These are phyloP conservation scores for Nannizzia gypsea DNA, from an alignment of 2,329 filamentous ascomycete genomes.

Conservation along the genomic window DNA sequence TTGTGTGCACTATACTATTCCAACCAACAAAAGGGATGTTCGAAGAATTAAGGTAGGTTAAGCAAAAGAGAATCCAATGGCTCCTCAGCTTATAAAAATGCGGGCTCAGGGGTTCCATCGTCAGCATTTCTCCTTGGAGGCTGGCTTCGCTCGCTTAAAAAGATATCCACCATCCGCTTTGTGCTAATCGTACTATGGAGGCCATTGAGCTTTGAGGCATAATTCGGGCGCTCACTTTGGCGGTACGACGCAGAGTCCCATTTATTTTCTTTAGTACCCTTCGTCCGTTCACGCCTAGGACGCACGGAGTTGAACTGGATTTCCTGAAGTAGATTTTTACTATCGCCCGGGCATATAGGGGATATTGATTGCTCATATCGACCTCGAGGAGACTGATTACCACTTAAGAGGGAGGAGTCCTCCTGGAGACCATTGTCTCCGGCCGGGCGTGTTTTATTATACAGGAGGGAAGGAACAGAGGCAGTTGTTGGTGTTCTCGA, in stretches of 20 bases:
- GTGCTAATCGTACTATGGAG: slow-evolving; percentile 15
- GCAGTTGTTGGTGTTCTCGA: slow-evolving; percentile 8
- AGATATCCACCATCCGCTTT: slow-evolving; percentile 18
- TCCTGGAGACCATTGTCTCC: slow-evolving; percentile 6
- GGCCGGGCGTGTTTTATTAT: slow-evolving; percentile 7
- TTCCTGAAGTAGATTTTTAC: slow-evolving; percentile 6
- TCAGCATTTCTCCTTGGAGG: slow-evolving; percentile 7
- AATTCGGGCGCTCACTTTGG: not conserved
- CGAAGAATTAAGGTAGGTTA: not conserved
- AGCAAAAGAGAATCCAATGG: not conserved
- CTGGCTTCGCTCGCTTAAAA: slow-evolving; percentile 15
- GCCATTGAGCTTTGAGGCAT: slow-evolving; percentile 9
- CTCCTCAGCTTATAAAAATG: slow-evolving; percentile 11
- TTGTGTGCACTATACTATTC: not conserved
- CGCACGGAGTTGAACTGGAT: slow-evolving; percentile 10
- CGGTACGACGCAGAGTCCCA: not conserved
- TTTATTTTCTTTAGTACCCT: slow-evolving; percentile 14
- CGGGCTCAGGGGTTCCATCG: slow-evolving; percentile 12
- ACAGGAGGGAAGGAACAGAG: slow-evolving; percentile 11
- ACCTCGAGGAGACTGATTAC: slow-evolving; percentile 3
- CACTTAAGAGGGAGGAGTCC: not conserved
- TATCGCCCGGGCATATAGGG: slow-evolving; percentile 2
- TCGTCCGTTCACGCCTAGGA: slow-evolving; percentile 5
- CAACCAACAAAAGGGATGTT: not conserved
- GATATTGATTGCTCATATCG: slow-evolving; percentile 5